phyloP scores from a whole-genome alignment of 129 eudicot genomes.

The Silybum marianum region DNA sequence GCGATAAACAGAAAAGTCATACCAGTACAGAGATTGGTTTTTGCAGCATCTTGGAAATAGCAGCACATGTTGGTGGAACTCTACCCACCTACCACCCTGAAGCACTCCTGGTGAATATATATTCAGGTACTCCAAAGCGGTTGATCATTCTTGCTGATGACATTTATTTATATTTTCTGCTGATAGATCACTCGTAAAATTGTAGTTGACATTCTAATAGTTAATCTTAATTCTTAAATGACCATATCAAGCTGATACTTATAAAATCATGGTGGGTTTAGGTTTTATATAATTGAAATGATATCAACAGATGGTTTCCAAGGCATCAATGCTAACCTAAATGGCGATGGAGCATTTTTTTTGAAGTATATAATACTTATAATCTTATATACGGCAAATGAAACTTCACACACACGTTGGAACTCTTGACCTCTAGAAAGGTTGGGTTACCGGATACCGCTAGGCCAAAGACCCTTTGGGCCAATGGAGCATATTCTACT shows the following conservation, averaged over 20 bases:
- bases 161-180: not conserved
- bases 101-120: constrained; percentile 65
- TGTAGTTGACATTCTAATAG: not conserved
- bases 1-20: constrained; percentile 25
- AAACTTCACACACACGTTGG: not conserved
- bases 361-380: not conserved
- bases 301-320: not conserved
- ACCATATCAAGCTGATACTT: not conserved
- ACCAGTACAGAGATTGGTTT: constrained; percentile 34
- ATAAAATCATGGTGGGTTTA: not conserved
- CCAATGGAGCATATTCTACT: not conserved
- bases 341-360: not conserved
- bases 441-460: not conserved
- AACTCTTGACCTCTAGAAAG: not conserved
- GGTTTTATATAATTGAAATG: not conserved
- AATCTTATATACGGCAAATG: not conserved
- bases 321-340: not conserved
- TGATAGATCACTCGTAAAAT: not conserved
- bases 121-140: constrained; percentile 58
- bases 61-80: constrained; percentile 70
- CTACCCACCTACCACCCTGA: constrained; percentile 83
- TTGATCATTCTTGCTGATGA: constrained; percentile 11
- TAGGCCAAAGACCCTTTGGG: not conserved
- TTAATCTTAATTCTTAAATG: not conserved
- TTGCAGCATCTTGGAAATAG: constrained; percentile 53